phyloP scores from a whole-genome alignment of 2,329 filamentous ascomycete genomes.

The Tolypocladium ovalisporum region DNA sequence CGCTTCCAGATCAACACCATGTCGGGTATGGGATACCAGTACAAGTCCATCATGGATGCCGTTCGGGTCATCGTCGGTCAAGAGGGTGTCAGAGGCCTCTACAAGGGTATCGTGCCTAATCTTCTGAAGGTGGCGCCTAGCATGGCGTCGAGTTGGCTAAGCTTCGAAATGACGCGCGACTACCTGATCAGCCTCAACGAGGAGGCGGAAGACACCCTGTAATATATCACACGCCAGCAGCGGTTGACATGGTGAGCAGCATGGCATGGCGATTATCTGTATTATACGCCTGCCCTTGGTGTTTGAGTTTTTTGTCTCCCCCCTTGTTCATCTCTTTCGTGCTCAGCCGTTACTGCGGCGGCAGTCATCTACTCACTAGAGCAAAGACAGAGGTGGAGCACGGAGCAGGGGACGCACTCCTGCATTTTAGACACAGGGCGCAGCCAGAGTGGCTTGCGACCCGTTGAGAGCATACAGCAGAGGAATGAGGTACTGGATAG shows the following conservation, averaged over 20 bases:
- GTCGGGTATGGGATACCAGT: conserved; percentile 95
- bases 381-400: neutral
- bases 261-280: neutral
- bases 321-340: neutral
- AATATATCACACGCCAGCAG: conserved; percentile 7
- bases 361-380: conserved; percentile 4
- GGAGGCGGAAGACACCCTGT: conserved; percentile 16
- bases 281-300: neutral
- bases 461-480: neutral
- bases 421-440: conserved; percentile 1
- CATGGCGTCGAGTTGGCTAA: conserved; percentile 98
- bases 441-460: neutral
- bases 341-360: conserved; percentile 3
- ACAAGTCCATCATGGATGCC: conserved; percentile 78
- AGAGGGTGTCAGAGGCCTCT: conserved; percentile 76
- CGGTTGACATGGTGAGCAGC: neutral
- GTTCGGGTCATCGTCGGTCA: conserved; percentile 69
- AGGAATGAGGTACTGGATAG: neutral
- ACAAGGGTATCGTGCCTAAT: conserved; percentile 94
- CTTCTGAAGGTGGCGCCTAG: conserved; percentile 94
- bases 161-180: conserved; percentile 89
- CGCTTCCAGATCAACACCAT: conserved; percentile 99
- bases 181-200: conserved; percentile 58
- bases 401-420: neutral
- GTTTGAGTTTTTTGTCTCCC: neutral